Evolutionary conservation across 2,329 filamentous ascomycete species (phyloP).

Genomic region (Xylariaceae sp.): DNA sequence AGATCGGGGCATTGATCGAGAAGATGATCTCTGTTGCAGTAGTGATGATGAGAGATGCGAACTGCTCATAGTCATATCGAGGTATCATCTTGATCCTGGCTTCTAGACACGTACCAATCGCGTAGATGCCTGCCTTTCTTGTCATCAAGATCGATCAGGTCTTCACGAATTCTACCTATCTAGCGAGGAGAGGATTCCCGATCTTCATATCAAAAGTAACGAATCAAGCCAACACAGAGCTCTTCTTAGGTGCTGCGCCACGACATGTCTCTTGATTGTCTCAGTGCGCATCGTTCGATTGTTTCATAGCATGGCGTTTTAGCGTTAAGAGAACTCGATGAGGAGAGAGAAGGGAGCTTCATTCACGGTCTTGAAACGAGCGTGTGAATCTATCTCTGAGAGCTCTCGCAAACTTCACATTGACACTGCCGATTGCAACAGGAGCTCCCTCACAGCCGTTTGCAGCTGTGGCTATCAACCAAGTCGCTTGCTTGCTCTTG

Average conservation of each 20-base stretch:
- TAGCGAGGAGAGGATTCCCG: neutral
- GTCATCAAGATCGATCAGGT: neutral
- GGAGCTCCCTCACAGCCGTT: neutral
- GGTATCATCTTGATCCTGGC: neutral
- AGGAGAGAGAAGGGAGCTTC: neutral
- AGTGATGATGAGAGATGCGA: neutral
- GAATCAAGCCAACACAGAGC: neutral
- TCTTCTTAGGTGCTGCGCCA: neutral
- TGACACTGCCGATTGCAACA: neutral
- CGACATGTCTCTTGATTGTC: slow-evolving; percentile 6
- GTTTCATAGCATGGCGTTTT: slow-evolving; percentile 14
- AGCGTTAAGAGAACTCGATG: slow-evolving; percentile 1
- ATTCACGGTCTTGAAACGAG: slow-evolving; percentile 4
- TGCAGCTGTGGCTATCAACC: neutral
- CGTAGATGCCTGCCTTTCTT: neutral
- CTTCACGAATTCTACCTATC: neutral
- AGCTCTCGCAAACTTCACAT: neutral
- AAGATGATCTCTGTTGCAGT: neutral
- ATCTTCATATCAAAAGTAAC: neutral
- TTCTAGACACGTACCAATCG: slow-evolving; percentile 19
- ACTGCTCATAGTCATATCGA: slow-evolving; percentile 4
- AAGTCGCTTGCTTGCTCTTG: neutral
- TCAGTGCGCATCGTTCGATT: slow-evolving; percentile 9
- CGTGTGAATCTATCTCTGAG: neutral
- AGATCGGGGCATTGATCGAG: neutral